Conservation (phyloP, 371 early-diverging fungal genomes). For the Mortierella sp. region DNA sequence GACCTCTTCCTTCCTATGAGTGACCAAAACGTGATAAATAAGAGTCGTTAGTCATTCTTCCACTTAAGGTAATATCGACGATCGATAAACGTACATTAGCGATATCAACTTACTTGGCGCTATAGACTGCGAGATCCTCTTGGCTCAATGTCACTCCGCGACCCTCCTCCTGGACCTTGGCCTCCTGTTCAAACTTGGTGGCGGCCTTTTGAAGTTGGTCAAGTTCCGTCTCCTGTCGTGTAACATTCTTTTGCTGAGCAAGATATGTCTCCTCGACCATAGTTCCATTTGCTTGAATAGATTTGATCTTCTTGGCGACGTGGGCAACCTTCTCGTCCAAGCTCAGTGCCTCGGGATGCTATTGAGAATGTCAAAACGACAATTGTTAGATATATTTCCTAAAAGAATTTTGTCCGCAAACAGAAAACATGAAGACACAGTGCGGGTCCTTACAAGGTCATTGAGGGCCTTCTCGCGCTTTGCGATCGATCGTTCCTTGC, state of each 20-base stretch:
- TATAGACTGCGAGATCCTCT: slow-evolving; percentile 28
- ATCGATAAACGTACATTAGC: neutral
- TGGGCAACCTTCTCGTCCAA: slow-evolving; percentile 82
- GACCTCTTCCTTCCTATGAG: slow-evolving; percentile 77
- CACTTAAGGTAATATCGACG: neutral
- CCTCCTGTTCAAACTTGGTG: slow-evolving; percentile 60
- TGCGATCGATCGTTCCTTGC: slow-evolving; percentile 78
- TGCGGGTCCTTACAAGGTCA: slow-evolving; percentile 61
- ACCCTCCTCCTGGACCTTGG: slow-evolving; percentile 57
- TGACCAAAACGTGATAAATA: neutral
- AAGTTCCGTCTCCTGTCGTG: slow-evolving; percentile 40
- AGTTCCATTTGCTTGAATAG: slow-evolving; percentile 67
- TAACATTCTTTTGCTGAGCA: slow-evolving; percentile 63
- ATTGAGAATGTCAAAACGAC: neutral
- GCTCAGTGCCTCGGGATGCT: slow-evolving; percentile 71
- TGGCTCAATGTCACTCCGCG: slow-evolving; percentile 32
- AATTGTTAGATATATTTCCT: neutral
- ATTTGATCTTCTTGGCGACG: slow-evolving; percentile 73
- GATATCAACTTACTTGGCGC: slow-evolving; percentile 29
- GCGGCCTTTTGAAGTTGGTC: slow-evolving; percentile 60
- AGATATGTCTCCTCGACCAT: slow-evolving; percentile 70
- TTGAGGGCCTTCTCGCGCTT: slow-evolving; percentile 74
- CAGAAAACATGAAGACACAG: too few species aligned
- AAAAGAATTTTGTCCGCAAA: neutral
- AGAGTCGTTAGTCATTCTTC: neutral